phyloP scores from a whole-genome alignment of 768 basidiomycete genomes.

The Pholiota molesta region DNA sequence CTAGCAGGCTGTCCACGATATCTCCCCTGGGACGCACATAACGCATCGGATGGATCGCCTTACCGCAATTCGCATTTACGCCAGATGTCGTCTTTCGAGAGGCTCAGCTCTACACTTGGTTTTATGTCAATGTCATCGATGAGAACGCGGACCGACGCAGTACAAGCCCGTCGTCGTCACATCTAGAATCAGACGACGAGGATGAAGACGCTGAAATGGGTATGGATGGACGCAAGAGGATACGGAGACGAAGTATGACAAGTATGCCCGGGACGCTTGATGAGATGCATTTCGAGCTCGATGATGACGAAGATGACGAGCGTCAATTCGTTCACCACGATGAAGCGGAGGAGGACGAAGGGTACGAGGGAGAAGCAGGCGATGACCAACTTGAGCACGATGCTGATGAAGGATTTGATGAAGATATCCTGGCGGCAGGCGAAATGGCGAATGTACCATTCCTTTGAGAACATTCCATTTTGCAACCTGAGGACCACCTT shows the following conservation, averaged over 20 bases:
- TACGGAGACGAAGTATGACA: conserved; percentile 65
- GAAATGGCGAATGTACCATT: conserved; percentile 37
- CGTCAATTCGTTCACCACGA: conserved; percentile 35
- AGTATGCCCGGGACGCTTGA: conserved; percentile 89
- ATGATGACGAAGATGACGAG: conserved; percentile 52
- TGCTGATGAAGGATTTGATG: conserved; percentile 75
- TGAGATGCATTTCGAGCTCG: conserved; percentile 56
- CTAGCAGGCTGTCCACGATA: conserved; percentile 9
- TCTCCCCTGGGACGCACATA: conserved; percentile 2
- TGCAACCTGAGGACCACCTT: background rate
- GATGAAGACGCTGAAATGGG: conserved; percentile 48
- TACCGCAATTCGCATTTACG: conserved; percentile 51
- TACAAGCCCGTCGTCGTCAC: conserved; percentile 56
- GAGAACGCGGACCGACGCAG: conserved; percentile 41
- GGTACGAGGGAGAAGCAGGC: conserved; percentile 51
- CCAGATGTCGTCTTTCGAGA: conserved; percentile 80
- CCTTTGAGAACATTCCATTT: conserved; percentile 11
- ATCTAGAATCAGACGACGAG: conserved; percentile 56
- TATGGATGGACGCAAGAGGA: conserved; percentile 42
- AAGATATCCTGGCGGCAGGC: conserved; percentile 32
- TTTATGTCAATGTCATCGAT: conserved; percentile 40
- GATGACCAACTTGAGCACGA: conserved; percentile 77
- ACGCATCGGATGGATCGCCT: conserved; percentile 19
- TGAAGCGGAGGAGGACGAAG: conserved; percentile 36
- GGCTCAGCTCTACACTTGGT: conserved; percentile 61